phyloP scores from a whole-genome alignment of 2,329 filamentous ascomycete species.

The Fonsecaea erecta region DNA sequence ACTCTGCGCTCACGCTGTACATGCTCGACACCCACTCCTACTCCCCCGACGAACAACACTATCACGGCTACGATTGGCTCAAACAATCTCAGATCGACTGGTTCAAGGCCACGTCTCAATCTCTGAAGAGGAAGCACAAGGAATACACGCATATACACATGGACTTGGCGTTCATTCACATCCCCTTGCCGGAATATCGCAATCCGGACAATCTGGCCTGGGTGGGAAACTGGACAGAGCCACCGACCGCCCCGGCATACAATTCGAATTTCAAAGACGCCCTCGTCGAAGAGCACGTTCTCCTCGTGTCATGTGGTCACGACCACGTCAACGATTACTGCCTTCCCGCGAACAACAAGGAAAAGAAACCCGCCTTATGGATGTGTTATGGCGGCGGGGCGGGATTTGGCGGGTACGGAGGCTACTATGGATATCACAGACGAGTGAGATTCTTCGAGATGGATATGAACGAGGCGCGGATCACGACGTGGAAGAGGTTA shows the following conservation, averaged over 20 bases:
- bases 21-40: constrained; percentile 92
- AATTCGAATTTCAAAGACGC: constrained; percentile 95
- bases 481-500: constrained; percentile 89
- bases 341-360: constrained; percentile 62
- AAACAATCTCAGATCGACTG: constrained; percentile 93
- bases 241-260: constrained; percentile 82
- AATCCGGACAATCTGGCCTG: constrained; percentile 63
- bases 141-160: constrained; percentile 92
- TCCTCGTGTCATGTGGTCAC: constrained; percentile 89
- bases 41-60: constrained; percentile 84
- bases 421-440: constrained; percentile 83
- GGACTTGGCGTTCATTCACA: constrained; percentile 96
- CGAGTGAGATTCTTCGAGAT: constrained; percentile 89
- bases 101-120: constrained; percentile 79
- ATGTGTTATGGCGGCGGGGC: constrained; percentile 96
- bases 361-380: constrained; percentile 75
- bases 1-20: constrained; percentile 93
- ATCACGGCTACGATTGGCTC: constrained; percentile 95
- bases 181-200: constrained; percentile 88
- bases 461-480: constrained; percentile 85
- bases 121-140: constrained; percentile 75
- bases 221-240: constrained; percentile 74
- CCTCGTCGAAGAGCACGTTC: constrained; percentile 80
- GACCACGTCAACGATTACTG: constrained; percentile 99
- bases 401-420: constrained; percentile 93